These are phyloP conservation scores for Wickerhamomyces strasburgensis DNA, from an alignment of 805 yeast genomes.

Conservation along the genomic window DNA sequence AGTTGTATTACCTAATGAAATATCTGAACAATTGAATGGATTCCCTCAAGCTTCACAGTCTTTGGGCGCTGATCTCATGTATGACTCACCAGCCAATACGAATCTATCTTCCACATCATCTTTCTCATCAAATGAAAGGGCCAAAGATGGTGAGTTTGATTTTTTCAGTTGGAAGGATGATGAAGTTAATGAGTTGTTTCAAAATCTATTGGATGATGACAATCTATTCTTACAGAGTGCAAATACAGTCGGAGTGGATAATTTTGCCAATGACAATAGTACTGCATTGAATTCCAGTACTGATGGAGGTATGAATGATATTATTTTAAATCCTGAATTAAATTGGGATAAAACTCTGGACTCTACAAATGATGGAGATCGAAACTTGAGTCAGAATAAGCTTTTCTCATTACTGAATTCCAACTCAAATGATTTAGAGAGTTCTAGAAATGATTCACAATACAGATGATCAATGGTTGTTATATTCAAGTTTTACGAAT, in stretches of 20 bases:
- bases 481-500: too few species aligned
- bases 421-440: too few species aligned
- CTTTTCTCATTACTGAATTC: too few species aligned
- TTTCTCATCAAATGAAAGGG: not conserved
- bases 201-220: slow-evolving; percentile 8
- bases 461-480: too few species aligned
- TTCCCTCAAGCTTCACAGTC: not conserved
- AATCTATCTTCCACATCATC: not conserved
- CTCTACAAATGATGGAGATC: too few species aligned
- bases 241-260: not conserved
- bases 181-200: slow-evolving; percentile 10
- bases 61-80: too few species aligned
- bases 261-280: too few species aligned
- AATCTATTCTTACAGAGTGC: not conserved
- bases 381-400: too few species aligned
- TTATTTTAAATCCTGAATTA: too few species aligned
- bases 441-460: too few species aligned
- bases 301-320: not conserved
- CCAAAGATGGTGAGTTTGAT: slow-evolving; percentile 5
- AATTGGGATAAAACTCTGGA: too few species aligned
- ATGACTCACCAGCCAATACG: too few species aligned
- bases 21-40: not conserved
- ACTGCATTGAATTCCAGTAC: not conserved
- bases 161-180: slow-evolving; percentile 13
- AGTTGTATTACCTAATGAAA: not conserved